Conservation (phyloP, 148 eudicot species). For the Rhododendron molle region DNA sequence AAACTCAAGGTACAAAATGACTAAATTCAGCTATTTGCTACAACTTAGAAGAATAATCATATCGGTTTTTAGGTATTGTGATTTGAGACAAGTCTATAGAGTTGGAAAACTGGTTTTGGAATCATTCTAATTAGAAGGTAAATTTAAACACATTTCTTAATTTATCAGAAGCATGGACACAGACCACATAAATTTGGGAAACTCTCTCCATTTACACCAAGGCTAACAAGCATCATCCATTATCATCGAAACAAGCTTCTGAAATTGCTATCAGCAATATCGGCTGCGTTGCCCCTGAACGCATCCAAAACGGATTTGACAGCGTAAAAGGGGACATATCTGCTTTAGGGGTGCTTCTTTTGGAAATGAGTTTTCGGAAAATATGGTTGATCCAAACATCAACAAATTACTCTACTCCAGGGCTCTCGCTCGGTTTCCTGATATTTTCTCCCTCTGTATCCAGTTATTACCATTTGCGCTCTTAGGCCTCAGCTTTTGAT, state of each 20-base stretch:
- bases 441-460: slow-evolving; percentile 66
- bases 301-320: too few relatives aligned
- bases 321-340: too few relatives aligned
- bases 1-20: slow-evolving; percentile 64
- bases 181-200: too few relatives aligned
- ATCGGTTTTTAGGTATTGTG: background rate
- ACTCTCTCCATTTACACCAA: too few relatives aligned
- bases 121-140: background rate
- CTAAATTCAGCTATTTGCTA: background rate
- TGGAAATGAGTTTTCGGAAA: too few relatives aligned
- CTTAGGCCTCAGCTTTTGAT: background rate
- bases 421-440: slow-evolving; percentile 78
- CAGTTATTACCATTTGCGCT: slow-evolving; percentile 41
- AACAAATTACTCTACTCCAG: slow-evolving; percentile 47
- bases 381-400: slow-evolving; percentile 28
- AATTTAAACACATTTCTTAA: background rate
- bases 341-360: too few relatives aligned
- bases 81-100: too few relatives aligned
- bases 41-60: background rate
- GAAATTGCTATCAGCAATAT: too few relatives aligned
- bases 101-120: background rate
- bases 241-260: too few relatives aligned
- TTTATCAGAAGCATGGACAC: background rate
- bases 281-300: too few relatives aligned
- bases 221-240: too few relatives aligned